A percentile compares a stretch with the other conserved stretches of the same genome.
These are phyloP conservation scores for Cladochytrium replicatum DNA, from an alignment of 192 early-diverging fungal genomes.

Conservation along the genomic window DNA sequence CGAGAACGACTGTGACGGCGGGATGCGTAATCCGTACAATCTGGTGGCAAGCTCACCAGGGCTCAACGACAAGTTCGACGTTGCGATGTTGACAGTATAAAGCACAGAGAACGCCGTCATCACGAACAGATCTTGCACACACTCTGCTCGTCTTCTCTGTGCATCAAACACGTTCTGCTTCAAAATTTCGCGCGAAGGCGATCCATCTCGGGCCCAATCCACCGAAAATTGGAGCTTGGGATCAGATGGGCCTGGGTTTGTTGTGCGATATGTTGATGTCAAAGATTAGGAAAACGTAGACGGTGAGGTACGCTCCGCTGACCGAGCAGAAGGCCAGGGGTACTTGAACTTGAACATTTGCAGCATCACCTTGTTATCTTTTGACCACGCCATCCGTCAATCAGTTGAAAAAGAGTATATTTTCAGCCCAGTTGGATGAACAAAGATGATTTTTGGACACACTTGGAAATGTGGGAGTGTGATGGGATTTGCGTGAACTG, in stretches of 20 bases:
- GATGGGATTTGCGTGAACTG: too few species aligned
- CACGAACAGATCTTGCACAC: conserved; percentile 57
- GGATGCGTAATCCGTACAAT: conserved; percentile 74
- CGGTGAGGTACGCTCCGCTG: conserved; percentile 43
- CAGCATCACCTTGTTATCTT: conserved; percentile 71
- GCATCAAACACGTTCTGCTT: not conserved
- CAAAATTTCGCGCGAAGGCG: not conserved
- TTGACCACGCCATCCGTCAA: conserved; percentile 43
- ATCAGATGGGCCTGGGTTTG: not conserved
- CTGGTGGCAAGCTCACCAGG: conserved; percentile 63
- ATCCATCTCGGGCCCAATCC: conserved; percentile 37
- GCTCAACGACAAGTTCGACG: conserved; percentile 68
- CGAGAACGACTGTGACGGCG: conserved; percentile 62
- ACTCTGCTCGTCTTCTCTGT: not conserved
- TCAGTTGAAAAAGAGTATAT: not conserved
- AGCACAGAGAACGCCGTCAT: conserved; percentile 73
- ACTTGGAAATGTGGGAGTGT: too few species aligned
- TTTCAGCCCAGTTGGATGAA: not conserved
- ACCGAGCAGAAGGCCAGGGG: conserved; percentile 72
- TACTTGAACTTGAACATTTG: conserved; percentile 61
- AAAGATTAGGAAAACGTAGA: conserved; percentile 5
- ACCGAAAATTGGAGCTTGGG: conserved; percentile 30
- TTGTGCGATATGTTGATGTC: too few species aligned
- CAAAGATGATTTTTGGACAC: not conserved
- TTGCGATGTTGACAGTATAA: conserved; percentile 84